These are phyloP conservation scores for Leishmania guyanensis DNA, from an alignment of 208 protist genomes.

Conservation along the genomic window DNA sequence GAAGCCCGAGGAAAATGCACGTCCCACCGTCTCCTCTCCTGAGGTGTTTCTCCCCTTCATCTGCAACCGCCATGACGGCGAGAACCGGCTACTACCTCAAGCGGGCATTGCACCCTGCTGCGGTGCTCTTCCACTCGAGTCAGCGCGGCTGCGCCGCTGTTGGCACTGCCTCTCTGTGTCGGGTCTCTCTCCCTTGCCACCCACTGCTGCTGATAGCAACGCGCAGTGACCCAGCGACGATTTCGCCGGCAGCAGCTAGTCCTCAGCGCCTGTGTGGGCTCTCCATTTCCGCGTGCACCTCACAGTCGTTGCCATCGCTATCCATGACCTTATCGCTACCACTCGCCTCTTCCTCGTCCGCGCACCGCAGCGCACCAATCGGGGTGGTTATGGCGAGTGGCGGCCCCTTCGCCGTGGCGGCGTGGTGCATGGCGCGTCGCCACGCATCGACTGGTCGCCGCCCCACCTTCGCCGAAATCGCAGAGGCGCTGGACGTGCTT, in stretches of 20 bases:
- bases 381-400: neutral
- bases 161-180: neutral
- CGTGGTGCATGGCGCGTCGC: conserved; percentile 25
- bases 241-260: neutral
- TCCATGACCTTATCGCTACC: conserved; percentile 1
- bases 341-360: conserved; percentile 4
- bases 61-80: neutral
- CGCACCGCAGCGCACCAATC: neutral
- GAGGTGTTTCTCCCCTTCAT: neutral
- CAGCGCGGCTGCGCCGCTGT: neutral
- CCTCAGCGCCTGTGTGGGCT: neutral
- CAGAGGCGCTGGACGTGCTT: conserved; percentile 53
- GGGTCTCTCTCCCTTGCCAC: neutral
- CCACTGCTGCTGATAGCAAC: neutral
- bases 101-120: neutral
- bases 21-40: neutral
- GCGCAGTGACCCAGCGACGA: neutral
- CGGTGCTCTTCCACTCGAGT: neutral
- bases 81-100: neutral
- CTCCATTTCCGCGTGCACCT: neutral
- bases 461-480: conserved; percentile 58
- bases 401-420: neutral
- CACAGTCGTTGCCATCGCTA: neutral
- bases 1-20: neutral
- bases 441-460: conserved; percentile 32